Evolutionary conservation across 2,329 filamentous ascomycete species (phyloP).

Genomic region (Pyrenochaeta sp.): DNA sequence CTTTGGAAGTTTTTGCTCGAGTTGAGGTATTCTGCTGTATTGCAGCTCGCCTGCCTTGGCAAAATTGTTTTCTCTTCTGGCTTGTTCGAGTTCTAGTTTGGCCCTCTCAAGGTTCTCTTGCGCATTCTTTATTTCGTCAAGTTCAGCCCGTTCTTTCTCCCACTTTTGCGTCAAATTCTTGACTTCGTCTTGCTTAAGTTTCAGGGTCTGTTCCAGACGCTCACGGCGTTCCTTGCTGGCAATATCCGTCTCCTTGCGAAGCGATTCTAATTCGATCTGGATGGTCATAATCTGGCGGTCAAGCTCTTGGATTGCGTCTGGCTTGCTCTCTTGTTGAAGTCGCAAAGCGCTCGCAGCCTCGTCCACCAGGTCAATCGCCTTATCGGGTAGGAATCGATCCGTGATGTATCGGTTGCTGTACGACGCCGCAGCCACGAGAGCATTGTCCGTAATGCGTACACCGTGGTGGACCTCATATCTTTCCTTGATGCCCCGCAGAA

Average conservation of each 20-base stretch:
- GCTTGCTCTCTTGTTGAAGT: slow-evolving; percentile 95
- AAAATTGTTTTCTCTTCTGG: slow-evolving; percentile 87
- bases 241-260: slow-evolving; percentile 92
- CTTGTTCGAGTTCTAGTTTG: slow-evolving; percentile 83
- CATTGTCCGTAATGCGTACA: slow-evolving; percentile 90
- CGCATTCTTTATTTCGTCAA: slow-evolving; percentile 83
- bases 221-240: slow-evolving; percentile 86
- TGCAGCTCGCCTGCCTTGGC: slow-evolving; percentile 87
- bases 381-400: slow-evolving; percentile 93
- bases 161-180: slow-evolving; percentile 79
- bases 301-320: slow-evolving; percentile 89
- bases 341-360: slow-evolving; percentile 91
- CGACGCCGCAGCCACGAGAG: slow-evolving; percentile 88
- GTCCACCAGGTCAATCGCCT: slow-evolving; percentile 95
- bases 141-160: slow-evolving; percentile 87
- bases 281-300: slow-evolving; percentile 97
- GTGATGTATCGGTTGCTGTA: slow-evolving; percentile 97
- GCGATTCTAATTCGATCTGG: slow-evolving; percentile 92
- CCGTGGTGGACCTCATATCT: slow-evolving; percentile 98
- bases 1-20: slow-evolving; percentile 80
- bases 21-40: slow-evolving; percentile 82
- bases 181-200: slow-evolving; percentile 78
- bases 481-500: slow-evolving; percentile 94
- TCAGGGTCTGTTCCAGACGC: slow-evolving; percentile 80
- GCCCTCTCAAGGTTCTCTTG: slow-evolving; percentile 91